A percentile compares a stretch with the other conserved stretches of the same genome.
Evolutionary conservation across 352 stramenopile genomes (phyloP).

Genomic region (Pythium coloratum): DNA sequence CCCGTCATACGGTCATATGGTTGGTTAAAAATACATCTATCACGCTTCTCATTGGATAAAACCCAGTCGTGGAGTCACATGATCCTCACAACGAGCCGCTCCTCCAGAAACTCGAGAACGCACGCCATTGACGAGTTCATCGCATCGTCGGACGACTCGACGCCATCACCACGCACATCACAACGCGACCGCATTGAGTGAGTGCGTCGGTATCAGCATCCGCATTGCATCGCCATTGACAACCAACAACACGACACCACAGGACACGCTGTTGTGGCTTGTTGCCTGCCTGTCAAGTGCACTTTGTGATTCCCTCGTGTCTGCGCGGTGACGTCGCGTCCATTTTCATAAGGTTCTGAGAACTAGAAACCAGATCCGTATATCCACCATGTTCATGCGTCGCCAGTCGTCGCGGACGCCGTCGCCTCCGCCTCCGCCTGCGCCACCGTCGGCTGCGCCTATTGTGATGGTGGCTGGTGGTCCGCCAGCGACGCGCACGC

Average conservation of each 20-base stretch:
- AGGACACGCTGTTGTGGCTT: no score
- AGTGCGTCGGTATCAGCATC: neutral
- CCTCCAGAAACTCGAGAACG: neutral
- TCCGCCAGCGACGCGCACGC: slow-evolving; percentile 9
- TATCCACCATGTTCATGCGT: slow-evolving; percentile 4
- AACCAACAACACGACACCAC: no score
- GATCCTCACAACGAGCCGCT: neutral
- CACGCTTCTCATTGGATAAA: slow-evolving; percentile 5
- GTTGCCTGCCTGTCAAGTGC: neutral
- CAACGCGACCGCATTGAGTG: neutral
- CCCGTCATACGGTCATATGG: slow-evolving; percentile 1
- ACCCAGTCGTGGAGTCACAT: slow-evolving; percentile 4
- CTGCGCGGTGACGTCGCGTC: neutral
- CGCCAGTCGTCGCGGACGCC: slow-evolving; percentile 6
- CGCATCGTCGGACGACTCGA: slow-evolving; percentile 11
- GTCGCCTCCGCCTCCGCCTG: slow-evolving; percentile 2
- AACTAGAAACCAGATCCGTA: neutral
- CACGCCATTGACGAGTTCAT: slow-evolving; percentile 17
- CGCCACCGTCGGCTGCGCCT: neutral
- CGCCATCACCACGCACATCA: neutral
- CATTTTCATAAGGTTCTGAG: neutral
- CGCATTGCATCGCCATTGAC: no score
- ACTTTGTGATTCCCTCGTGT: slow-evolving; percentile 3
- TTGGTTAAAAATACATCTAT: slow-evolving; percentile 7
- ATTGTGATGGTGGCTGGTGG: neutral